phyloP scores from a whole-genome alignment of 2,329 filamentous ascomycete species.

The Coccinonectria pachysandricola region DNA sequence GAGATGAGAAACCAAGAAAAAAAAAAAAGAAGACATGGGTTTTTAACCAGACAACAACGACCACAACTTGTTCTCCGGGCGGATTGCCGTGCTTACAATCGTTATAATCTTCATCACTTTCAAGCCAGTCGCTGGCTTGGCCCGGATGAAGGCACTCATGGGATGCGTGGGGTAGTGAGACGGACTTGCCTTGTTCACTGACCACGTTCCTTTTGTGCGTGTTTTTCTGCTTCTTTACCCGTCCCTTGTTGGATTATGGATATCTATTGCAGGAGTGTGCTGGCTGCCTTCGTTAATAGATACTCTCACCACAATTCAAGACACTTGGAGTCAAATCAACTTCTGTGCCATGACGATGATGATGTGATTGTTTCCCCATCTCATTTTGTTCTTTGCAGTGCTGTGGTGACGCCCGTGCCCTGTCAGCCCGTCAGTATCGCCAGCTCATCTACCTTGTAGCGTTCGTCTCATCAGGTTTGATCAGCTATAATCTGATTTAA shows the following conservation, averaged over 20 bases:
- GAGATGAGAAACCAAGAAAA: no score
- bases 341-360: no score
- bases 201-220: constrained; percentile 26
- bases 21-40: constrained; percentile 13
- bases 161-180: constrained; percentile 13
- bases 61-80: constrained; percentile 14
- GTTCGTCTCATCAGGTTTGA: no score
- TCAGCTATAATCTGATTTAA: no score
- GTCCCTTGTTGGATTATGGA: constrained; percentile 19
- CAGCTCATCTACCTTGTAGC: no score
- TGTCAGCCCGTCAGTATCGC: no score
- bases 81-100: constrained; percentile 38
- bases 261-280: constrained; percentile 21
- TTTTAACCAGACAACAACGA: constrained; percentile 18
- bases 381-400: no score
- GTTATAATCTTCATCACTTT: constrained; percentile 39
- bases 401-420: no score
- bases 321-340: no score
- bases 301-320: no score
- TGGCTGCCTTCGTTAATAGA: no score
- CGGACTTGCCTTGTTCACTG: constrained; percentile 1
- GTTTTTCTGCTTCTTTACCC: constrained; percentile 25
- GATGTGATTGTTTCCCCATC: no score
- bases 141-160: constrained; percentile 20
- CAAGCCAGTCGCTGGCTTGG: constrained; percentile 28